Evolutionary conservation across 78 protist genomes (phyloP).

Genomic region (Monosiga brevicollis): DNA sequence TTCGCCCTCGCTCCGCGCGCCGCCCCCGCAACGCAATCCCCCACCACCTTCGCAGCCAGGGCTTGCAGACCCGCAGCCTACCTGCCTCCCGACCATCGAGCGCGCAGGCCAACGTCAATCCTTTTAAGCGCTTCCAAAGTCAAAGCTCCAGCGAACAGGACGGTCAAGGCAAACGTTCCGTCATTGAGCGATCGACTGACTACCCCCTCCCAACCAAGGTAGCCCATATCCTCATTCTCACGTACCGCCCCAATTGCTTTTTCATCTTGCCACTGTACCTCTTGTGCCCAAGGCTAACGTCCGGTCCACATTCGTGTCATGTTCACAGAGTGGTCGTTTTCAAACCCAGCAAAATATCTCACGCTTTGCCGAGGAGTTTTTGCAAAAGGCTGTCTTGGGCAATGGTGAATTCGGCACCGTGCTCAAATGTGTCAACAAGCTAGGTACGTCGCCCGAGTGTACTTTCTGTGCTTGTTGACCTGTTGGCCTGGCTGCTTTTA

Average conservation of each 20-base stretch:
- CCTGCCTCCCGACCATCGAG: too few relatives aligned
- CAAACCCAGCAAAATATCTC: neutral
- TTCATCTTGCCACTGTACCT: neutral
- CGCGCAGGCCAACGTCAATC: too few relatives aligned
- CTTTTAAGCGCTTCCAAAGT: too few relatives aligned
- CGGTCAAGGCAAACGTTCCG: neutral
- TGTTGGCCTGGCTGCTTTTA: neutral
- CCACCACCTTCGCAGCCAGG: too few relatives aligned
- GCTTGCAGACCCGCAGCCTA: too few relatives aligned
- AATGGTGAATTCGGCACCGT: neutral
- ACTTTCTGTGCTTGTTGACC: neutral
- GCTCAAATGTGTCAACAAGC: neutral
- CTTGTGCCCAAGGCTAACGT: neutral
- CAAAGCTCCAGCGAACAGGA: too few relatives aligned
- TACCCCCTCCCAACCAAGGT: too few relatives aligned
- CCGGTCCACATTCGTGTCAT: neutral
- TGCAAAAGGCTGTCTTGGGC: neutral
- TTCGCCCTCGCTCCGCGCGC: too few relatives aligned
- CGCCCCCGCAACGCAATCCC: too few relatives aligned
- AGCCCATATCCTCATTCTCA: too few relatives aligned
- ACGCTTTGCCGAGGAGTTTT: neutral
- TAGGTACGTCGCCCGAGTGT: neutral
- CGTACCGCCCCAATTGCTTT: neutral
- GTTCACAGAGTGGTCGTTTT: neutral
- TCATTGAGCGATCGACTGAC: too few relatives aligned